Base-by-base conservation (phyloP, 495 filamentous ascomycete species). In the Podospora anserina region DNA sequence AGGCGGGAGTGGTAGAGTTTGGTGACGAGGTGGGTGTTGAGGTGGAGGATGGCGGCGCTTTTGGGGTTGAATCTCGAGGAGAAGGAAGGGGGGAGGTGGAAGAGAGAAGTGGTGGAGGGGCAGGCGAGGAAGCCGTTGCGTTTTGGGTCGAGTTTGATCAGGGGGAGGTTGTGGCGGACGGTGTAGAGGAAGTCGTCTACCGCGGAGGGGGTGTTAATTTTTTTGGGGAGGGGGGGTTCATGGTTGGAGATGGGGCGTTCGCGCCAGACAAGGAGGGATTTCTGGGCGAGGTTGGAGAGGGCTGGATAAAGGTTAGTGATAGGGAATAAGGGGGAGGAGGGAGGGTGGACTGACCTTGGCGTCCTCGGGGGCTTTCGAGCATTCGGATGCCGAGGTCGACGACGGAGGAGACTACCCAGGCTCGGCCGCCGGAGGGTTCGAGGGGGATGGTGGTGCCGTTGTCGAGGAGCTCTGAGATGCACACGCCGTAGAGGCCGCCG, bases 331-430 rank as follows among this genome's bases (percentile, higher is more conserved):
- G 27, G 1, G 19, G 19, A 5, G 23, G 11, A 18, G 20, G 9
- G 16, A 6, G 7, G 27, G 13, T 23, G 27, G 6, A 69, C 69
- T 2, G 15, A 74, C 72, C 67, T 26, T 18, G 18, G 23, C 67
- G 19, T 49, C 72, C 72, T 0, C 72, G 61, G 4, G 6, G 18
- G 20, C 69, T 69, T 64, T 74, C 72, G 16, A 74, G 26, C 69
- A 74, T 74, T 44, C 72, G 58, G 59, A 74, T 7, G 18, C 72
- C 72, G 1, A 74, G 63, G 56, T 74, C 72, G 20, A 74, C 32
- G 18, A 74, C 72, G 1, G 69, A n/a, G 0, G 69, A 63, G 15
- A 74, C 69, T 2, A 70, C 62, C 57, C 70, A 69, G 0, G 69
- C 67, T 56, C 68, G 32, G 5, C 72, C 67, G 5, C 69, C 65